Evolutionary conservation across 1,284 basidiomycete genomes (phyloP).

Genomic region (Lignosus rhinocerotis): DNA sequence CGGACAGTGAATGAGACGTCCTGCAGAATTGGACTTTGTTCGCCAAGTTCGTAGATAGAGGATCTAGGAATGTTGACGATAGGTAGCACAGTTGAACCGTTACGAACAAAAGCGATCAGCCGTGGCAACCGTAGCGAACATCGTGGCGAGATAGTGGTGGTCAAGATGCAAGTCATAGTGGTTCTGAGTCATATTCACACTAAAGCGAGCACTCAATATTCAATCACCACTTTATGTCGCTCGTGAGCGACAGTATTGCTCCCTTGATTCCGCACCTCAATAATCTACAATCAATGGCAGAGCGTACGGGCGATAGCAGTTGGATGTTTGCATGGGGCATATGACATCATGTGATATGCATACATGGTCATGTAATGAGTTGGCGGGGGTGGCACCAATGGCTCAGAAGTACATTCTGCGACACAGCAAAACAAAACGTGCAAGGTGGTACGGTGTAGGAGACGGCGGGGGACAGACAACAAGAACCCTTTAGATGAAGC

Average conservation of each 20-base stretch:
- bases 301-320: too few species aligned
- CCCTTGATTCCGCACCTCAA: too few species aligned
- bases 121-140: slow-evolving; percentile 2
- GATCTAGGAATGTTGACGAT: slow-evolving; percentile 30
- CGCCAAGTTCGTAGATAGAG: slow-evolving; percentile 31
- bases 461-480: slow-evolving; percentile 14
- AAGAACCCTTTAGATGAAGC: slow-evolving; percentile 64
- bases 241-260: too few species aligned
- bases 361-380: slow-evolving; percentile 24
- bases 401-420: slow-evolving; percentile 24
- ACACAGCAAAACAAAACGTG: slow-evolving; percentile 18
- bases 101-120: slow-evolving; percentile 8
- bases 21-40: slow-evolving; percentile 25
- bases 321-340: slow-evolving; percentile 13
- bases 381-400: slow-evolving; percentile 21
- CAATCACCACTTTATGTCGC: too few species aligned
- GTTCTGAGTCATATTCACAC: neutral
- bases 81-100: slow-evolving; percentile 10
- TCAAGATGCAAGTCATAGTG: neutral
- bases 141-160: neutral
- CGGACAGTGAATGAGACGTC: slow-evolving; percentile 29
- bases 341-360: slow-evolving; percentile 21
- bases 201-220: too few species aligned
- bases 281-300: too few species aligned
- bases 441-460: slow-evolving; percentile 14